phyloP scores from a whole-genome alignment of 495 filamentous ascomycete genomes.

The Cudoniella acicularis region DNA sequence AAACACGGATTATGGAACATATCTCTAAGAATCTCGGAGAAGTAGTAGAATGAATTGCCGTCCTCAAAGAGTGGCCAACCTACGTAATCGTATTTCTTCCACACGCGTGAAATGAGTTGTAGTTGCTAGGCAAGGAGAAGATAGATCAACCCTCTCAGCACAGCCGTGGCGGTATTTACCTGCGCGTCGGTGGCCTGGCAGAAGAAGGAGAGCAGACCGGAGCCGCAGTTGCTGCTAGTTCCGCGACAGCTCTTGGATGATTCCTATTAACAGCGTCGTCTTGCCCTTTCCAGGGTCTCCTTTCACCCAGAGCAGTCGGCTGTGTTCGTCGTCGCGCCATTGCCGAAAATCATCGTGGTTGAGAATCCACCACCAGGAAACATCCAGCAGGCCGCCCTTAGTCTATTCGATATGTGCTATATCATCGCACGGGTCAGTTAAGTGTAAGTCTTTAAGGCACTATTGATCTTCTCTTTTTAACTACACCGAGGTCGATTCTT shows the following conservation, averaged over 20 bases:
- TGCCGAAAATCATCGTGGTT: neutral
- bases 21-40: conserved; percentile 28
- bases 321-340: neutral
- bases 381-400: conserved; percentile 2
- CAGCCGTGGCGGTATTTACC: conserved; percentile 31
- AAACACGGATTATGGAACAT: conserved; percentile 31
- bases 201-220: conserved; percentile 36
- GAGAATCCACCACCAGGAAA: conserved; percentile 1
- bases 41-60: conserved; percentile 25
- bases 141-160: conserved; percentile 34
- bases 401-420: conserved; percentile 1
- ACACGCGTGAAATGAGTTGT: conserved; percentile 30
- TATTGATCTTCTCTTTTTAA: neutral
- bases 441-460: neutral
- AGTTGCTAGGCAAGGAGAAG: conserved; percentile 32
- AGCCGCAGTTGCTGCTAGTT: neutral
- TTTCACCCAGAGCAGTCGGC: conserved; percentile 39
- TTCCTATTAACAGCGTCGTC: conserved; percentile 38
- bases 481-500: too few species aligned
- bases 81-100: conserved; percentile 26
- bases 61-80: conserved; percentile 32
- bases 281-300: conserved; percentile 40
- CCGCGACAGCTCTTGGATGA: conserved; percentile 32
- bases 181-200: conserved; percentile 35
- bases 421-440: neutral